These are phyloP conservation scores for Debaryomyces maramus DNA, from an alignment of 805 yeast species.

Conservation along the genomic window DNA sequence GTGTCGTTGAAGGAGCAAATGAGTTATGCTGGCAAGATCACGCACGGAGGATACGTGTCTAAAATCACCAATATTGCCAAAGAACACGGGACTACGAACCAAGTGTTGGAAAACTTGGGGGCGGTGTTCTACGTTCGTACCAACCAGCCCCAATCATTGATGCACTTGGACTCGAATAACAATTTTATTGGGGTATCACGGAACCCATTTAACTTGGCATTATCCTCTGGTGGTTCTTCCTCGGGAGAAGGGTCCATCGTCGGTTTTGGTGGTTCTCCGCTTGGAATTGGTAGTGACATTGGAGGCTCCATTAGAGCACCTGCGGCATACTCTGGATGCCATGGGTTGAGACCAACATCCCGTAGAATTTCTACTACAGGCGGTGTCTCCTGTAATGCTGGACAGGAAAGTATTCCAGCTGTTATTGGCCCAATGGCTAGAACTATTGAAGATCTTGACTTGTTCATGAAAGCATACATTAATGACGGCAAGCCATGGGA, in stretches of 20 bases:
- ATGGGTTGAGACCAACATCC: conserved; percentile 45
- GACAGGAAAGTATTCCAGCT: conserved; percentile 64
- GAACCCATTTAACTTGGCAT: conserved; percentile 38
- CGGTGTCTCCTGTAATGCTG: conserved; percentile 56
- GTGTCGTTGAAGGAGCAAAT: conserved; percentile 58
- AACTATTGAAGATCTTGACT: conserved; percentile 63
- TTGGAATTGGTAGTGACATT: conserved; percentile 45
- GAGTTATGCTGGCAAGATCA: conserved; percentile 31
- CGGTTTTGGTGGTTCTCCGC: conserved; percentile 39
- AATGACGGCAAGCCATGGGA: conserved; percentile 68
- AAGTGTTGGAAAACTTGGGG: conserved; percentile 39
- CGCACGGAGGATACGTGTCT: conserved; percentile 44
- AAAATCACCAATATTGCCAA: conserved; percentile 28
- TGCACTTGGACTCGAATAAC: conserved; percentile 45
- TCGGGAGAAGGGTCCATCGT: conserved; percentile 47
- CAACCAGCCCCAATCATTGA: conserved; percentile 44
- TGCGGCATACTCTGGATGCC: conserved; percentile 42
- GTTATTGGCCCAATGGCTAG: conserved; percentile 71
- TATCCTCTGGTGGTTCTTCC: conserved; percentile 45
- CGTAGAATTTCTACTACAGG: conserved; percentile 38
- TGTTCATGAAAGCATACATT: conserved; percentile 62
- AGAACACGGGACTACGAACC: conserved; percentile 30
- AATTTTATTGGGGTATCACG: conserved; percentile 39
- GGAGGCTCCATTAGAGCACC: conserved; percentile 48
- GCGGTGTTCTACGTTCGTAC: conserved; percentile 48